phyloP scores from a whole-genome alignment of 306 rosid species.

The Chamaecrista fasciculata region DNA sequence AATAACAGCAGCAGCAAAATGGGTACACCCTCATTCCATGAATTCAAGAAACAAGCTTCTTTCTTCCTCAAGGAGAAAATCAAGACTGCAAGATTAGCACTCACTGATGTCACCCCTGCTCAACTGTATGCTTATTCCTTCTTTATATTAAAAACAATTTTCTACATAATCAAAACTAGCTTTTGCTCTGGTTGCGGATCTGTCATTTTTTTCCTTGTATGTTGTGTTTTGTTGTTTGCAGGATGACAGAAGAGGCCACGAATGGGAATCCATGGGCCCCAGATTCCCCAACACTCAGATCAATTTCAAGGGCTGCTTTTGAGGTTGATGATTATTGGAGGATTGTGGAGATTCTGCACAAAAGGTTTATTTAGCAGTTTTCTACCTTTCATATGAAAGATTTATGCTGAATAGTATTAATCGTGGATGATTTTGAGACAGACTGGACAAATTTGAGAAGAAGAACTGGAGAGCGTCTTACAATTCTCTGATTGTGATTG shows the following conservation, averaged over 20 bases:
- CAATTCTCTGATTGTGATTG: conserved; percentile 72
- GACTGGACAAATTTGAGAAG: conserved; percentile 71
- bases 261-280: conserved; percentile 70
- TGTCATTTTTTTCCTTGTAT: neutral
- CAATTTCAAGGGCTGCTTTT: conserved; percentile 95
- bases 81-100: conserved; percentile 90
- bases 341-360: conserved; percentile 56
- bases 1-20: conserved; percentile 38
- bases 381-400: neutral
- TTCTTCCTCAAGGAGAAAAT: conserved; percentile 87
- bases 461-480: conserved; percentile 83
- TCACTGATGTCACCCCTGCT: conserved; percentile 92
- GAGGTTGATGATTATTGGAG: conserved; percentile 84
- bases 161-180: neutral
- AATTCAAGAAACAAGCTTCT: conserved; percentile 88
- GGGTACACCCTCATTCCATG: conserved; percentile 61
- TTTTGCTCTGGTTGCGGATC: conserved; percentile 20
- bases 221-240: conserved; percentile 22
- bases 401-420: neutral
- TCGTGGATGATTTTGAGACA: conserved; percentile 32
- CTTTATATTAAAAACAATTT: neutral
- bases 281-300: conserved; percentile 59
- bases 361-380: conserved; percentile 32
- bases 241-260: conserved; percentile 88
- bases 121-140: conserved; percentile 49